Conservation (phyloP, 768 basidiomycete species). For the Galerina sulciceps region DNA sequence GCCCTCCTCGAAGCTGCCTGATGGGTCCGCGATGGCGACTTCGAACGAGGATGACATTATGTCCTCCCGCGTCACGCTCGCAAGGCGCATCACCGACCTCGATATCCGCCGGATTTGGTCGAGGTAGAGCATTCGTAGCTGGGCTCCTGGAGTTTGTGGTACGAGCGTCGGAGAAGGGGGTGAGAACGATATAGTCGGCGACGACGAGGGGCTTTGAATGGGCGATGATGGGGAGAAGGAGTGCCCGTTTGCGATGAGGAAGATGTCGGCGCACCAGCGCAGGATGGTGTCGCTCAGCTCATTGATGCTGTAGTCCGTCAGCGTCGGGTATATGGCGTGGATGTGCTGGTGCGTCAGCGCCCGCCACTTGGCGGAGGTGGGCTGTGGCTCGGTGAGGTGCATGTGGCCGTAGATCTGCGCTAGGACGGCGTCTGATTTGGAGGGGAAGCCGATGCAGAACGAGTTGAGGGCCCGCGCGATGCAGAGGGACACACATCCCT, state of each 20-base stretch:
- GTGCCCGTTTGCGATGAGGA: conserved; percentile 64
- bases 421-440: conserved; percentile 69
- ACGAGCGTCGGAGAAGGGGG: conserved; percentile 18
- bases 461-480: conserved; percentile 68
- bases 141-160: conserved; percentile 17
- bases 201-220: conserved; percentile 22
- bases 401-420: conserved; percentile 65
- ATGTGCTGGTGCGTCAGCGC: conserved; percentile 73
- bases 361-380: conserved; percentile 79
- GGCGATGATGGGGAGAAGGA: conserved; percentile 33
- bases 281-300: conserved; percentile 78
- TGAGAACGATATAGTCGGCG: conserved; percentile 23
- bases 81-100: conserved; percentile 63
- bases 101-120: conserved; percentile 71
- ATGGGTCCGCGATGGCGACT: conserved; percentile 62
- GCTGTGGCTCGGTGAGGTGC: conserved; percentile 65
- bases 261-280: conserved; percentile 72
- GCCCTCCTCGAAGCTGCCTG: conserved; percentile 37
- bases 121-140: conserved; percentile 50
- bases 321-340: conserved; percentile 66
- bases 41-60: conserved; percentile 82
- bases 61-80: conserved; percentile 69
- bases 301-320: conserved; percentile 67
- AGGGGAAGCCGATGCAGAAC: conserved; percentile 77
- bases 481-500: conserved; percentile 71